These are phyloP conservation scores for Hordeum marinum DNA, from an alignment of 176 grass and related monocot genomes.

Conservation along the genomic window DNA sequence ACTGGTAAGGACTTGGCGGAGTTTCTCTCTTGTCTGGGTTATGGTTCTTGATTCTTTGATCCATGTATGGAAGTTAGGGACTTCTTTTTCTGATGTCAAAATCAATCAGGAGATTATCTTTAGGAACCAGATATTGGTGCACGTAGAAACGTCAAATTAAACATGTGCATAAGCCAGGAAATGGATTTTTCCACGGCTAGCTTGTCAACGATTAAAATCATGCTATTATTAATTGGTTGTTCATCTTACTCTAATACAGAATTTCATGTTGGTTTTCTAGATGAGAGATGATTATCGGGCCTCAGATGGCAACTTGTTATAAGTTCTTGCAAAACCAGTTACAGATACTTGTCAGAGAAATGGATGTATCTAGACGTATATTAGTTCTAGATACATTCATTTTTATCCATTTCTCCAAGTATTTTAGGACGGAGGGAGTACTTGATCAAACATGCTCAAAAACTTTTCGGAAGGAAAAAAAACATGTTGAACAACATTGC, in stretches of 20 bases:
- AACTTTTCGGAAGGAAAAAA: no score
- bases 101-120: slow-evolving; percentile 23
- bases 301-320: neutral
- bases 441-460: neutral
- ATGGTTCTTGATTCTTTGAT: neutral
- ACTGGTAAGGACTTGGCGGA: neutral
- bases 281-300: slow-evolving; percentile 5
- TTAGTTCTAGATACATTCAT: no score
- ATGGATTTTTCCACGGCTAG: slow-evolving; percentile 3
- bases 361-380: no score
- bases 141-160: neutral
- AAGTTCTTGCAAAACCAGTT: slow-evolving; percentile 14
- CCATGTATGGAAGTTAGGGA: neutral
- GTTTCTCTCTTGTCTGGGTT: neutral
- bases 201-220: neutral
- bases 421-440: no score
- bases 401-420: no score
- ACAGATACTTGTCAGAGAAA: neutral
- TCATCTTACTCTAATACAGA: neutral
- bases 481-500: neutral
- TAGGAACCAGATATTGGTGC: neutral
- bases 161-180: neutral
- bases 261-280: slow-evolving; percentile 5
- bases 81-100: slow-evolving; percentile 1
- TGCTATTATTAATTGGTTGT: no score